A percentile compares a stretch with the other conserved stretches of the same genome.
Evolutionary conservation across 2,329 filamentous ascomycete genomes (phyloP).

Genomic region (Alternaria hordeiaustralica): DNA sequence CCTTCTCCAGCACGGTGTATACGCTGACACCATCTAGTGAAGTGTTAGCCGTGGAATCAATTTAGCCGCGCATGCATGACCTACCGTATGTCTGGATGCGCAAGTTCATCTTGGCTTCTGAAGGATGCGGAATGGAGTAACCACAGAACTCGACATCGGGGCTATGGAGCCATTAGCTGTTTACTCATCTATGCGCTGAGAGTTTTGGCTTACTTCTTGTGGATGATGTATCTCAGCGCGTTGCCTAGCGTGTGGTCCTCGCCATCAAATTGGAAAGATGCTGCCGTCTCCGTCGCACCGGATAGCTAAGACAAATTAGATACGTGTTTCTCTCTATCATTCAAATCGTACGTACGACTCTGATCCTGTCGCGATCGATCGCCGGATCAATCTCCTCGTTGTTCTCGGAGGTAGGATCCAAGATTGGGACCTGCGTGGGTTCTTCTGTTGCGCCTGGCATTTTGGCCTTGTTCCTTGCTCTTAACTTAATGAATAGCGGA

Average conservation of each 20-base stretch:
- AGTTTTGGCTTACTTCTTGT: slow-evolving; percentile 81
- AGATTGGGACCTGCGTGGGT: slow-evolving; percentile 23
- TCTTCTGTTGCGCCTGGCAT: slow-evolving; percentile 34
- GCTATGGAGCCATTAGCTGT: slow-evolving; percentile 55
- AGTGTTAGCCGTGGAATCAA: slow-evolving; percentile 3
- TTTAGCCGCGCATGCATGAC: not conserved
- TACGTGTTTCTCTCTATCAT: not conserved
- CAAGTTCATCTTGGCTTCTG: slow-evolving; percentile 94
- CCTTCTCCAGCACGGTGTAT: slow-evolving; percentile 87
- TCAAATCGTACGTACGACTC: slow-evolving; percentile 47
- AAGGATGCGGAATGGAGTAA: slow-evolving; percentile 96
- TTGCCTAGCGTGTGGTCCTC: slow-evolving; percentile 97
- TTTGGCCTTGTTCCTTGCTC: slow-evolving; percentile 9
- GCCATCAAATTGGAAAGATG: slow-evolving; percentile 91
- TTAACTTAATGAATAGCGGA: slow-evolving; percentile 7
- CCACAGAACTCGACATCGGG: slow-evolving; percentile 97
- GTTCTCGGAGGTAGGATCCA: slow-evolving; percentile 33
- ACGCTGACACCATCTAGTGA: slow-evolving; percentile 75
- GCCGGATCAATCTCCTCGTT: slow-evolving; percentile 42
- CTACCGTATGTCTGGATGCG: slow-evolving; percentile 95
- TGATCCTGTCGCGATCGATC: slow-evolving; percentile 53
- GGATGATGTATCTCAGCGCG: slow-evolving; percentile 90
- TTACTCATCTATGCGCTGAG: not conserved
- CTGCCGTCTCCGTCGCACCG: slow-evolving; percentile 82
- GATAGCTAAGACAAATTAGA: slow-evolving; percentile 67